These are phyloP conservation scores for Chytridium lagenaria DNA, from an alignment of 371 early-diverging fungal species.

Conservation along the genomic window DNA sequence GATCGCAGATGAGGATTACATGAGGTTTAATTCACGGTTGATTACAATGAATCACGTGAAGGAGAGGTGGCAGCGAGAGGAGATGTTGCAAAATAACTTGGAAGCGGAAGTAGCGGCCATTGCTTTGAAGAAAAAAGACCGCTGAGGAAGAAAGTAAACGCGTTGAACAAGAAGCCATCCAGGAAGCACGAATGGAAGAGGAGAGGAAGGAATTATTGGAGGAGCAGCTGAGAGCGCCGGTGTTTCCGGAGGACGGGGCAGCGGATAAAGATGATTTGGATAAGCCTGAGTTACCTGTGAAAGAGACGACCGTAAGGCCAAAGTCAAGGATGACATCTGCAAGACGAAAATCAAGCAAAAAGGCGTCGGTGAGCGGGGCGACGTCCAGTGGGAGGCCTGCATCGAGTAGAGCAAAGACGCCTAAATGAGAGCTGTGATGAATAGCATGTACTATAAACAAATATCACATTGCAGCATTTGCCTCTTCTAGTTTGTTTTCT, in stretches of 20 bases:
- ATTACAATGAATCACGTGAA: neutral
- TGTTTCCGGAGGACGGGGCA: neutral
- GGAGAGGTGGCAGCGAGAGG: neutral
- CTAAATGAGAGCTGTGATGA: neutral
- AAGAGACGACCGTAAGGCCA: neutral
- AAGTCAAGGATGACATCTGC: conserved; percentile 1
- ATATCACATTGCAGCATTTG: too few relatives aligned
- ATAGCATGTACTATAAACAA: neutral
- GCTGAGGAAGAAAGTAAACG: neutral
- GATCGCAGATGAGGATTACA: neutral
- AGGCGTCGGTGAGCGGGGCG: neutral
- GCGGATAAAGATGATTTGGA: neutral
- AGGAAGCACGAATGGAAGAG: too few relatives aligned
- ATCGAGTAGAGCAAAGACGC: neutral
- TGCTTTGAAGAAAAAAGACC: neutral
- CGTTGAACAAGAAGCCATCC: too few relatives aligned
- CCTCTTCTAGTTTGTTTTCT: too few relatives aligned
- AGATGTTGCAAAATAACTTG: neutral
- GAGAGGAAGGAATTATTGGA: too few relatives aligned
- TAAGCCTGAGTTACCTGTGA: neutral
- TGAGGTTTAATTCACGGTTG: neutral
- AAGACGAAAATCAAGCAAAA: neutral
- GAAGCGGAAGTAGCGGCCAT: neutral
- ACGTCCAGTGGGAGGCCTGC: conserved; percentile 6
- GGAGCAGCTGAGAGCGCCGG: too few relatives aligned